A percentile compares a stretch with the other conserved stretches of the same genome.
phyloP scores from a whole-genome alignment of 352 stramenopile genomes.

The Achlya hypogyna region DNA sequence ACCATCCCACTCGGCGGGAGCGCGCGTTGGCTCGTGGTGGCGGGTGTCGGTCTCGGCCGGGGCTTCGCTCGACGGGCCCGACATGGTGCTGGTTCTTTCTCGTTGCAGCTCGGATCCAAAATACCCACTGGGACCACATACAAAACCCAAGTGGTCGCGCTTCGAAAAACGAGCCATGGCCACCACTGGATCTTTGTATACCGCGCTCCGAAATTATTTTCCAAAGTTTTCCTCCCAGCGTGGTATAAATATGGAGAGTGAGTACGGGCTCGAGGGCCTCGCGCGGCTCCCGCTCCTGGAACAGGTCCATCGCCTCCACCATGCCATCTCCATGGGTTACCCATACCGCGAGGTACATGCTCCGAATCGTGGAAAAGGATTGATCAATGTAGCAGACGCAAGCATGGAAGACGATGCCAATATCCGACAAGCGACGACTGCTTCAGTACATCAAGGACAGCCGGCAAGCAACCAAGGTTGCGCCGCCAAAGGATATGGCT shows the following conservation, averaged over 20 bases:
- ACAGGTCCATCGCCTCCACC: constrained; percentile 75
- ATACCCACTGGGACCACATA: background rate
- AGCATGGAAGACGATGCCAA: constrained; percentile 60
- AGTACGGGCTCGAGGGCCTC: constrained; percentile 65
- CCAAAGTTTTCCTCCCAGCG: too few species aligned
- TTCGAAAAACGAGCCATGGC: background rate
- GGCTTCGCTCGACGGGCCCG: background rate
- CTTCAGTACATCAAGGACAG: constrained; percentile 73
- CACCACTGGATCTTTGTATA: constrained; percentile 1
- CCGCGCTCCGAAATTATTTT: background rate
- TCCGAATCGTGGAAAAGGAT: background rate
- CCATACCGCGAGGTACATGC: constrained; percentile 62
- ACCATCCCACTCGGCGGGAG: constrained; percentile 12
- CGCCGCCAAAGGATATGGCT: background rate
- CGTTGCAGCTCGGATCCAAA: background rate
- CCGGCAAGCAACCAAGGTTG: constrained; percentile 25
- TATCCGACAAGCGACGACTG: constrained; percentile 75
- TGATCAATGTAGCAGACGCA: constrained; percentile 32
- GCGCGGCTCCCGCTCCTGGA: constrained; percentile 62
- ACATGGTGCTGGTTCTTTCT: background rate
- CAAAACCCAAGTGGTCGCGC: background rate
- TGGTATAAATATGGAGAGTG: constrained; percentile 24
- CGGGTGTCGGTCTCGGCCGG: background rate
- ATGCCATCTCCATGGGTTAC: constrained; percentile 74
- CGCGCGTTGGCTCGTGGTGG: constrained; percentile 1